Percentiles rank a stretch among this genome's conserved stretches.
These are phyloP conservation scores for Cytidiella melzeri DNA, from an alignment of 768 basidiomycete species.

Conservation along the genomic window DNA sequence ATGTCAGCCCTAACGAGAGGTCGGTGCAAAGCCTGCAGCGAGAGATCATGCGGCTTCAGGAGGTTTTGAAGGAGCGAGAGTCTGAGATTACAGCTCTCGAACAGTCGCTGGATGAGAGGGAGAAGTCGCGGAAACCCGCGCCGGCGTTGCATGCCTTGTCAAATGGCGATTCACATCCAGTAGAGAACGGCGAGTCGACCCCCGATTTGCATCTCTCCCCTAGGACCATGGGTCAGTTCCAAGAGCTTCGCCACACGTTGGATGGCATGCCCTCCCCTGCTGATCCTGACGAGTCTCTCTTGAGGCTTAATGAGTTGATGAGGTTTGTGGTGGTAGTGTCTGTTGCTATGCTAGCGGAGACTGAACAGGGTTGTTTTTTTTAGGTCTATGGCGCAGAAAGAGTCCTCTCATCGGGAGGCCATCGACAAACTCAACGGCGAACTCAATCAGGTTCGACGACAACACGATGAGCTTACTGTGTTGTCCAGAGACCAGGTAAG, in stretches of 20 bases:
- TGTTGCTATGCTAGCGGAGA: constrained; percentile 1
- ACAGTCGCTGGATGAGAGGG: constrained; percentile 37
- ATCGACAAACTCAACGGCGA: constrained; percentile 69
- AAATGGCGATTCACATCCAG: constrained; percentile 11
- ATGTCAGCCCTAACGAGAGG: constrained; percentile 47
- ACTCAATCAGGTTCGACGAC: constrained; percentile 61
- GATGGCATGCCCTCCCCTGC: constrained; percentile 28
- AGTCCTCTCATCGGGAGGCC: constrained; percentile 78
- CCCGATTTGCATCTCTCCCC: constrained; percentile 48
- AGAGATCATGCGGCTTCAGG: constrained; percentile 93
- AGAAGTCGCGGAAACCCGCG: constrained; percentile 10
- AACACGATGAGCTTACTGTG: constrained; percentile 75
- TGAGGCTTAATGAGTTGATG: constrained; percentile 88
- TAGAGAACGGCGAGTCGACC: constrained; percentile 10
- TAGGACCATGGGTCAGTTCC: constrained; percentile 67
- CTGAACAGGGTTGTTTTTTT: constrained; percentile 12
- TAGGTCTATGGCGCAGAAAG: constrained; percentile 97
- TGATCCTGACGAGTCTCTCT: constrained; percentile 66
- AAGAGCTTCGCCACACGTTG: constrained; percentile 65
- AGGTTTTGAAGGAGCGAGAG: constrained; percentile 86
- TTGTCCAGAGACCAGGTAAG: constrained; percentile 81
- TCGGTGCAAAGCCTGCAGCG: constrained; percentile 83
- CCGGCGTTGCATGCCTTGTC: constrained; percentile 4
- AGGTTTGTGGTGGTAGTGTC: constrained; percentile 36
- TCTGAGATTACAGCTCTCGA: constrained; percentile 83